Evolutionary conservation across 371 early-diverging fungal genomes (phyloP).

Genomic region (Catenaria anguillulae): DNA sequence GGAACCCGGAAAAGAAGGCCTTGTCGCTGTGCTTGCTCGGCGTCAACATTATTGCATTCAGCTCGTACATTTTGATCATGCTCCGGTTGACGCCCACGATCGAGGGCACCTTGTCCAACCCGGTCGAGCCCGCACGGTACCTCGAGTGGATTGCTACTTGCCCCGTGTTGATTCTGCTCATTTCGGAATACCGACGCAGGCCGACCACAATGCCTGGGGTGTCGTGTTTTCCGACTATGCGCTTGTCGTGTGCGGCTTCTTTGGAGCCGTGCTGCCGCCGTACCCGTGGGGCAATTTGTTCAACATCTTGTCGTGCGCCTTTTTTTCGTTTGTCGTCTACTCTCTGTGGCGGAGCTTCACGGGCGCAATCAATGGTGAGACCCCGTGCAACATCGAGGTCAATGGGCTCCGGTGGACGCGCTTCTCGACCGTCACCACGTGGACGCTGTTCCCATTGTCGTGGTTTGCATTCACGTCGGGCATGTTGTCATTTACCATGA

Average conservation of each 20-base stretch:
- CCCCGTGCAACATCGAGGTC: slow-evolving; percentile 11
- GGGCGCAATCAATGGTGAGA: slow-evolving; percentile 14
- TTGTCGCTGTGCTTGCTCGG: slow-evolving; percentile 5
- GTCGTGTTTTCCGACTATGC: slow-evolving; percentile 15
- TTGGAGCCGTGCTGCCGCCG: slow-evolving; percentile 12
- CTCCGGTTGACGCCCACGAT: slow-evolving; percentile 14
- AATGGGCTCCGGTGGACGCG: slow-evolving; percentile 9
- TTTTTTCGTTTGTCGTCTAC: slow-evolving; percentile 11
- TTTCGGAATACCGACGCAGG: slow-evolving; percentile 18
- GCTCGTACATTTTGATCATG: slow-evolving; percentile 12
- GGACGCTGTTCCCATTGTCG: slow-evolving; percentile 15
- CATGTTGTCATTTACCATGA: slow-evolving; percentile 11
- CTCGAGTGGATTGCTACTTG: slow-evolving; percentile 23
- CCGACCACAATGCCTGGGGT: slow-evolving; percentile 7
- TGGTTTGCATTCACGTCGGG: slow-evolving; percentile 12
- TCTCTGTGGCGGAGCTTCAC: slow-evolving; percentile 8
- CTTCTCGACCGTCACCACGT: slow-evolving; percentile 13
- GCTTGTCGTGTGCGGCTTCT: slow-evolving; percentile 16
- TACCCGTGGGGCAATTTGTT: slow-evolving; percentile 15
- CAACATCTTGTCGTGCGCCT: slow-evolving; percentile 6
- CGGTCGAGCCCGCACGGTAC: slow-evolving; percentile 18
- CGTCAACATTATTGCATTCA: slow-evolving; percentile 9
- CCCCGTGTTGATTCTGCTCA: slow-evolving; percentile 19
- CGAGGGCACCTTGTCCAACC: slow-evolving; percentile 13
- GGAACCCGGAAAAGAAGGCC: slow-evolving; percentile 2